Conservation (phyloP, 768 basidiomycete species). For the Mycena haematopus region DNA sequence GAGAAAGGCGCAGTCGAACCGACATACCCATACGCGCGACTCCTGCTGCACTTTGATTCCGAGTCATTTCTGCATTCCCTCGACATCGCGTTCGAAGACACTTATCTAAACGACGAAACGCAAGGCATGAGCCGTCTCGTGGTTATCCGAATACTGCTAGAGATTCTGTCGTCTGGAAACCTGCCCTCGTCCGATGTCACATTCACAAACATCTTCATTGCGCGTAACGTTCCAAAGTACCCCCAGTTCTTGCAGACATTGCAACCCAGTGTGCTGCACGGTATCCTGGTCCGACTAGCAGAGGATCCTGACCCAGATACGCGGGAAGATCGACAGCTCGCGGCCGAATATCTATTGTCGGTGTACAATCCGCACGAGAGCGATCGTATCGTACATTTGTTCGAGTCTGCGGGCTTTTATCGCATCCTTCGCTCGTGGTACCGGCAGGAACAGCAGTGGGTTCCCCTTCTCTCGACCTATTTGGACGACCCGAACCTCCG, state of each 20-base stretch:
- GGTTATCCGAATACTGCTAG: constrained; percentile 84
- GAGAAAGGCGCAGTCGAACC: constrained; percentile 80
- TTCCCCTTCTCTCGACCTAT: constrained; percentile 72
- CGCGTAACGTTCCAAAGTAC: constrained; percentile 97
- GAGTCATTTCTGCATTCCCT: constrained; percentile 94
- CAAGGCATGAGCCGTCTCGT: constrained; percentile 74
- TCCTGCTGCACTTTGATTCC: constrained; percentile 86
- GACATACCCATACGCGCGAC: constrained; percentile 88
- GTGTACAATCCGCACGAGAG: constrained; percentile 85
- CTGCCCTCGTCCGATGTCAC: constrained; percentile 70
- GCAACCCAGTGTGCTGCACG: constrained; percentile 66
- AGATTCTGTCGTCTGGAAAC: constrained; percentile 66
- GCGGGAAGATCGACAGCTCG: constrained; percentile 93
- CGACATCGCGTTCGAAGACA: constrained; percentile 94
- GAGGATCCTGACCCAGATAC: constrained; percentile 78
- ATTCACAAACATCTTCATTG: constrained; percentile 94
- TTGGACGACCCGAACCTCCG: constrained; percentile 74
- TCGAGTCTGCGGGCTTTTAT: constrained; percentile 87
- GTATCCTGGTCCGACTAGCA: constrained; percentile 79
- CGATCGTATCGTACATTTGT: constrained; percentile 69
- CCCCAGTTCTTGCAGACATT: constrained; percentile 81
- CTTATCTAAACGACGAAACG: constrained; percentile 83
- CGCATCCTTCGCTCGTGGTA: constrained; percentile 87
- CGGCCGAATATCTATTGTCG: constrained; percentile 92
- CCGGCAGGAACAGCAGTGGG: constrained; percentile 79